These are phyloP conservation scores for Bassia scoparia DNA, from an alignment of 148 eudicot genomes.

Conservation along the genomic window DNA sequence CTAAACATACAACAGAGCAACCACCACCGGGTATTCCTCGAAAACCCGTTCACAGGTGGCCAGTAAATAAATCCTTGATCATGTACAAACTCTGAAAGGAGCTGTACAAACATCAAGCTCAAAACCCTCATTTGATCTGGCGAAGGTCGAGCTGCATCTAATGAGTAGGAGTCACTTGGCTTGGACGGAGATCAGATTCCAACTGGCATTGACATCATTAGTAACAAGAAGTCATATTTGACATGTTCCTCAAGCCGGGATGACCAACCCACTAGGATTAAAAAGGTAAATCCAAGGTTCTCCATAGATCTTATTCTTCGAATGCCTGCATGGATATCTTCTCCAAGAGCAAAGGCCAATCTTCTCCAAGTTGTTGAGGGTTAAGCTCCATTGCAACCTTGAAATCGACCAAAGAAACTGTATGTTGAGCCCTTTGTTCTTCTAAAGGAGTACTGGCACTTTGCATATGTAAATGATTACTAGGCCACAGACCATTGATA, in stretches of 20 bases:
- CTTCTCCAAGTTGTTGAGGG: conserved; percentile 61
- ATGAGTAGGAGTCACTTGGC: conserved; percentile 31
- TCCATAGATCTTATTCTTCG: conserved; percentile 33
- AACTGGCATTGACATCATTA: conserved; percentile 11
- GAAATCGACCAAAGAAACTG: conserved; percentile 52
- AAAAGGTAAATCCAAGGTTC: conserved; percentile 24
- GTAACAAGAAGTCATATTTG: conserved; percentile 14
- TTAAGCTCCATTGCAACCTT: conserved; percentile 60
- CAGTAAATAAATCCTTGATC: conserved; percentile 21
- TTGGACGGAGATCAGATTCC: conserved; percentile 6
- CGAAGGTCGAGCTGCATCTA: conserved; percentile 29
- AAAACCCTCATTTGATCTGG: conserved; percentile 25
- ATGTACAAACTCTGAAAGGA: conserved; percentile 28
- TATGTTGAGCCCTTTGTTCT: conserved; percentile 23
- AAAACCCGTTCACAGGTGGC: conserved; percentile 29
- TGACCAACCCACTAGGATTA: conserved; percentile 24
- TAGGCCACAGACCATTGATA: conserved; percentile 44
- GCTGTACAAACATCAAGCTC: conserved; percentile 29
- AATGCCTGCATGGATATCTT: conserved; percentile 43
- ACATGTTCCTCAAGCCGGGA: conserved; percentile 30
- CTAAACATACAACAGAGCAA: conserved; percentile 43
- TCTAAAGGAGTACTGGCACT: conserved; percentile 30
- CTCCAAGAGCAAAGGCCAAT: conserved; percentile 62
- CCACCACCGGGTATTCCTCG: conserved; percentile 30
- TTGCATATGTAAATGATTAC: conserved; percentile 43